Base-by-base conservation (phyloP, 2,329 filamentous ascomycete species). In the Fusarium sublunatum region DNA sequence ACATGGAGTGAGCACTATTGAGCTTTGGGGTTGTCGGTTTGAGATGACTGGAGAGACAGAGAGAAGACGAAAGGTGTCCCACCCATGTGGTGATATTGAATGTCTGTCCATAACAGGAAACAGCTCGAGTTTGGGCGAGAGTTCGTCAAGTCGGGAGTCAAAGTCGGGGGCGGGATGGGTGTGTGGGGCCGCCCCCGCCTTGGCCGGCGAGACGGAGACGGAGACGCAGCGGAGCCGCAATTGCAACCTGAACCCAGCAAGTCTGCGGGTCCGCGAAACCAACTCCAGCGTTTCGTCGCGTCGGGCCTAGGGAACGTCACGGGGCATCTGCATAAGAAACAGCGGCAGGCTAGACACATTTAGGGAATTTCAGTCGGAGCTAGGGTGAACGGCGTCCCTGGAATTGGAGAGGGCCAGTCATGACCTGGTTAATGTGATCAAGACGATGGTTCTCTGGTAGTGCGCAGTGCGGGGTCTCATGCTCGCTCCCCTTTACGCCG, bases 141-240 rank as follows among this genome's bases (percentile, higher is more conserved):
- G 31, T 13, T 6, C n/a, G 31, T 34, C 4, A 40, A 39, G 35
- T 12, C 24, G 46, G 26, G 28, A 32, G 45, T 44, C 47, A 26
- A 46, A 13, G 12, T 25, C 53, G 31, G 54, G 54, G 42, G 46
- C 55, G 48, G 54, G 42, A 54, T 54, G 41, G 24, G 45, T 42
- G 53, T 35, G 53, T 64, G 60, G 65, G 47, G 63, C 48, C 54
- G 49, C 47, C 67, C 46, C 65, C 65, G 53, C 64, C 49, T 38
- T 65, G 48, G 44, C 64, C 68, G 64, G 66, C 64, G 53, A 55
- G 67, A 65, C 58, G 68, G 54, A 57, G 64, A 63, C 61, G 64
- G 67, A 71, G 62, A 61, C 64, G 69, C 68, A 68, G 69, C 69
- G 69, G 69, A 71, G 69, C 69, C 69, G 69, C 69, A 70, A 70